Evolutionary conservation across 1,284 basidiomycete species (phyloP).

Genomic region (Mycena sp.): DNA sequence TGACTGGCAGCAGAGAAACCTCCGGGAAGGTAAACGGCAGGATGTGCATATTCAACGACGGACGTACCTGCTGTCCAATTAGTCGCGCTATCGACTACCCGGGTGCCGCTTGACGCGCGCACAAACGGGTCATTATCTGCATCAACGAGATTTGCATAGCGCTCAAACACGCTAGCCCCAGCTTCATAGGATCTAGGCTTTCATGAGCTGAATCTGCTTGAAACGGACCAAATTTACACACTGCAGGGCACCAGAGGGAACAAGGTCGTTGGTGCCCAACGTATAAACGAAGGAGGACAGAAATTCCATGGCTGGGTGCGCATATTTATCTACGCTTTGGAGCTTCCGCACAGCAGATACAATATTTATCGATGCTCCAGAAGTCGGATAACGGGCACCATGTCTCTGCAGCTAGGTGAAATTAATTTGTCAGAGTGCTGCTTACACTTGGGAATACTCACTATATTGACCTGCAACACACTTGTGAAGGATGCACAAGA

Average conservation of each 20-base stretch:
- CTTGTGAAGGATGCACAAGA: not conserved
- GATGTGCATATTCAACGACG: not conserved
- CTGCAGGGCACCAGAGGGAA: conserved; percentile 79
- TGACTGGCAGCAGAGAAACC: conserved; percentile 65
- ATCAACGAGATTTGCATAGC: conserved; percentile 64
- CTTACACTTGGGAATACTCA: conserved; percentile 47
- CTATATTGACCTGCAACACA: conserved; percentile 61
- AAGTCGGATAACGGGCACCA: conserved; percentile 84
- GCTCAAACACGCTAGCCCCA: conserved; percentile 58
- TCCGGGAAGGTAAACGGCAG: conserved; percentile 39
- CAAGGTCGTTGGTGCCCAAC: conserved; percentile 71
- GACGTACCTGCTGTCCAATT: conserved; percentile 77
- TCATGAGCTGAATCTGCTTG: not conserved
- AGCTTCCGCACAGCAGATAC: conserved; percentile 63
- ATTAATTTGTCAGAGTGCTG: not conserved
- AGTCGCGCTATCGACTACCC: conserved; percentile 75
- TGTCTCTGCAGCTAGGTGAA: conserved; percentile 80
- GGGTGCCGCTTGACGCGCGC: conserved; percentile 67
- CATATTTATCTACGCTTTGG: conserved; percentile 60
- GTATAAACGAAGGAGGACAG: conserved; percentile 68
- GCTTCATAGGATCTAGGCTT: conserved; percentile 59
- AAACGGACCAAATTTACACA: conserved; percentile 51
- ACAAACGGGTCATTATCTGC: conserved; percentile 68
- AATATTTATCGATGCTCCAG: conserved; percentile 50
- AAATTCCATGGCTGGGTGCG: conserved; percentile 54